Conservation (phyloP, 2,329 filamentous ascomycete genomes). For the Geoglossum cookeanum region DNA sequence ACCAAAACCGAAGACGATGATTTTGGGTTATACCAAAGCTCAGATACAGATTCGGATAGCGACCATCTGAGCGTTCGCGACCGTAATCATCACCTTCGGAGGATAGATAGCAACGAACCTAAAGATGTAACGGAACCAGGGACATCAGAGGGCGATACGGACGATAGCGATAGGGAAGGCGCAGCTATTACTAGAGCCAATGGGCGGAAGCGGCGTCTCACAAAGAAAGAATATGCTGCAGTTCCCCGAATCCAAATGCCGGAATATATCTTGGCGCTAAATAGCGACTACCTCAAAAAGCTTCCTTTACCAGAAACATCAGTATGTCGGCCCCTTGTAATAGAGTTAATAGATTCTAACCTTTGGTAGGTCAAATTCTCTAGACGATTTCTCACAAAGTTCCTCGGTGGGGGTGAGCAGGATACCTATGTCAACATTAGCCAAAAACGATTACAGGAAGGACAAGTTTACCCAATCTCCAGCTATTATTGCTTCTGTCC, state of each 20-base stretch:
- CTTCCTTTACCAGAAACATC: not conserved
- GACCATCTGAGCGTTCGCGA: not conserved
- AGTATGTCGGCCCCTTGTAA: not conserved
- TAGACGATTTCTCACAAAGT: not conserved
- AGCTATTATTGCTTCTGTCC: not conserved
- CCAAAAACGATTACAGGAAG: not conserved
- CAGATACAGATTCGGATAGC: no score
- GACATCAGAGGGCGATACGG: not conserved
- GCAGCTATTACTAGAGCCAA: not conserved
- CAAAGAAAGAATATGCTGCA: not conserved
- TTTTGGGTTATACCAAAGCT: no score
- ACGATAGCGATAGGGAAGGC: not conserved
- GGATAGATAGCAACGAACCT: not conserved
- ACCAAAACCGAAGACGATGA: not conserved
- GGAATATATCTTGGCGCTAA: not conserved
- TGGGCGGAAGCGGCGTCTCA: not conserved
- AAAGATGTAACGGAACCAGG: not conserved
- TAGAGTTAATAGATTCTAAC: not conserved
- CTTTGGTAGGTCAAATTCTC: not conserved
- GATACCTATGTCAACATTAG: not conserved
- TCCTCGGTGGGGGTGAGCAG: not conserved
- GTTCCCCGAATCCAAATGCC: not conserved
- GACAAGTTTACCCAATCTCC: not conserved
- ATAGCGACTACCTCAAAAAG: not conserved
- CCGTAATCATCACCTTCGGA: not conserved